Conservation (phyloP, 2,329 filamentous ascomycete species). For the Aspergillus carbonarius region DNA sequence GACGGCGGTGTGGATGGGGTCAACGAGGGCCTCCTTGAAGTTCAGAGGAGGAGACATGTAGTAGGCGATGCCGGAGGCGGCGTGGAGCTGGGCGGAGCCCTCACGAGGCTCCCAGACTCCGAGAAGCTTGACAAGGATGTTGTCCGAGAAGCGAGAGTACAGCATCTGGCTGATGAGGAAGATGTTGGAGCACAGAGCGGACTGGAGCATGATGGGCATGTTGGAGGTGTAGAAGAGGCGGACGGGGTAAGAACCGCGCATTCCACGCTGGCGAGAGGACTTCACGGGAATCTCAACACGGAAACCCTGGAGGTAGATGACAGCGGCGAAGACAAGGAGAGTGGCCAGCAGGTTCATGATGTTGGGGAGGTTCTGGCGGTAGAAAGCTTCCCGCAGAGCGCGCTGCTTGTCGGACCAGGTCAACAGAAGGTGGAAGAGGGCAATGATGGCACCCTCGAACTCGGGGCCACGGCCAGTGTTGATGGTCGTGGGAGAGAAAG, state of each 20-base stretch:
- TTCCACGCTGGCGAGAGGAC: constrained; percentile 97
- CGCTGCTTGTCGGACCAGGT: constrained; percentile 99
- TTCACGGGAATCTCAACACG: constrained; percentile 99
- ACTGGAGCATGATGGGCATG: constrained; percentile 99
- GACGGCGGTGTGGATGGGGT: constrained; percentile 92
- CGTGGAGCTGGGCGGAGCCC: constrained; percentile 88
- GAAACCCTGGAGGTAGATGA: constrained; percentile 99
- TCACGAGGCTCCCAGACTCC: constrained; percentile 98
- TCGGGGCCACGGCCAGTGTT: constrained; percentile 99
- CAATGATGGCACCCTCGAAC: constrained; percentile 97
- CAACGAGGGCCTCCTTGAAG: constrained; percentile 94
- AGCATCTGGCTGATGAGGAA: constrained; percentile 99
- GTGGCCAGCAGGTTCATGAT: constrained; percentile 98
- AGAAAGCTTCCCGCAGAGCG: constrained; percentile 97
- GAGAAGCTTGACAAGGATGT: constrained; percentile 94
- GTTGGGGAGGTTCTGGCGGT: constrained; percentile 98
- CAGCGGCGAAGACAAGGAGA: constrained; percentile 87
- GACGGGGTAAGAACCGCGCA: constrained; percentile 95
- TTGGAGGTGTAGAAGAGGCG: constrained; percentile 99
- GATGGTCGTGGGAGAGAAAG: constrained; percentile 97
- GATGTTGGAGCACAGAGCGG: constrained; percentile 95
- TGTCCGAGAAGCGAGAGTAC: constrained; percentile 98
- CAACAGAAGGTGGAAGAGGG: constrained; percentile 94
- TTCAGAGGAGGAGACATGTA: constrained; percentile 99
- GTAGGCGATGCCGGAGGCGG: constrained; percentile 91